Conservation (phyloP, 768 basidiomycete genomes). For the Daedaleopsis nitida region DNA sequence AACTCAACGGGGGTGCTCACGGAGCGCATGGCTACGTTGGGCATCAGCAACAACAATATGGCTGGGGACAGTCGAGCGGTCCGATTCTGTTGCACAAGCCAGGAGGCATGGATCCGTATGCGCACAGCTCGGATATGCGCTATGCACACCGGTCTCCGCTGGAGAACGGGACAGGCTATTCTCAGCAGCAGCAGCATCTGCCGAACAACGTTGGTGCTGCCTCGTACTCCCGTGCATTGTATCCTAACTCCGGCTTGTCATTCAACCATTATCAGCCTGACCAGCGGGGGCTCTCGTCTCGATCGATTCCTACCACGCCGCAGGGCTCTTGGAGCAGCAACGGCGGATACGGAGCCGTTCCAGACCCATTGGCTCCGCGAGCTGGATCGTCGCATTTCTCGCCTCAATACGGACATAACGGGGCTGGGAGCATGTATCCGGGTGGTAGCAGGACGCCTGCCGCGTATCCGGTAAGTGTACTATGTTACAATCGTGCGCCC, state of each 20-base stretch:
- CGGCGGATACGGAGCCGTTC: constrained; percentile 10
- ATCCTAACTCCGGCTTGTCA: constrained; percentile 21
- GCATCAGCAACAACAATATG: constrained; percentile 17
- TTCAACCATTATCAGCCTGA: constrained; percentile 33
- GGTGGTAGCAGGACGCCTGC: constrained; percentile 8
- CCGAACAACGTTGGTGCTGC: constrained; percentile 12
- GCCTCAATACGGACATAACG: constrained; percentile 14
- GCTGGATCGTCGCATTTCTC: constrained; percentile 14
- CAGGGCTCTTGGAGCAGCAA: constrained; percentile 15
- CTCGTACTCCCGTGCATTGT: constrained; percentile 21
- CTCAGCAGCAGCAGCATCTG: constrained; percentile 19
- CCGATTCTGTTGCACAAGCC: constrained; percentile 6
- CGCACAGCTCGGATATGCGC: constrained; percentile 16
- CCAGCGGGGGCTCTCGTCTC: constrained; percentile 23
- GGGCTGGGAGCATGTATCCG: constrained; percentile 1
- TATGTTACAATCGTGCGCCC: neutral
- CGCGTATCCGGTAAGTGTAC: constrained; percentile 14
- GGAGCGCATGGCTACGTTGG: neutral
- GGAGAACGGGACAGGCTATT: constrained; percentile 13
- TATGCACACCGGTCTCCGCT: constrained; percentile 17
- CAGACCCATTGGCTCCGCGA: constrained; percentile 8
- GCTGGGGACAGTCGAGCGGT: constrained; percentile 7
- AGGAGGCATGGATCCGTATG: constrained; percentile 8
- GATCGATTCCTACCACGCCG: neutral
- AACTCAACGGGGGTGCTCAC: constrained; percentile 11